Evolutionary conservation across 2,329 filamentous ascomycete genomes (phyloP).

Genomic region (Immersiporthe knoxdaviesiana): DNA sequence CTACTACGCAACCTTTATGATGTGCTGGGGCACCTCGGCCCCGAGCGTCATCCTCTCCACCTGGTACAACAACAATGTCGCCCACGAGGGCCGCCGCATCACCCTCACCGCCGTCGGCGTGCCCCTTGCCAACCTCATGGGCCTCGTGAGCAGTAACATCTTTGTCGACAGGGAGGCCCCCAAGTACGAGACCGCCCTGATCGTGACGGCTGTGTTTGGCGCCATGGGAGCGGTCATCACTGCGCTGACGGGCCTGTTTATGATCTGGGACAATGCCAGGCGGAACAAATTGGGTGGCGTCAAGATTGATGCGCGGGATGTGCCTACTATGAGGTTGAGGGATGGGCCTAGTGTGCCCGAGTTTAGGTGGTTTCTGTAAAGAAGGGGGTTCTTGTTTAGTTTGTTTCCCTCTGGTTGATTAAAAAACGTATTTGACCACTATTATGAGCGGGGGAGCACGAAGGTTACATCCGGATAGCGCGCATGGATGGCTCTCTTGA

Average conservation of each 20-base stretch:
- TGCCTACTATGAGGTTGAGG: slow-evolving; percentile 58
- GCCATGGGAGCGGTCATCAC: slow-evolving; percentile 61
- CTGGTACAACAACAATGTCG: slow-evolving; percentile 81
- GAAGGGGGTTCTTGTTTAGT: slow-evolving; percentile 17
- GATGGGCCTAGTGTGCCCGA: slow-evolving; percentile 57
- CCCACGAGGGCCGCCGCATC: slow-evolving; percentile 73
- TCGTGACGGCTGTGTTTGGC: slow-evolving; percentile 67
- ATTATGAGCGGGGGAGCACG: neutral
- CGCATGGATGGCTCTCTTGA: neutral
- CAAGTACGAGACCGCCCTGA: slow-evolving; percentile 68
- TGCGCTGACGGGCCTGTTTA: slow-evolving; percentile 61
- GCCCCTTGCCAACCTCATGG: slow-evolving; percentile 77
- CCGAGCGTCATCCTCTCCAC: slow-evolving; percentile 70
- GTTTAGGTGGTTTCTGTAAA: slow-evolving; percentile 61
- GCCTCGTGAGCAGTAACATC: slow-evolving; percentile 69
- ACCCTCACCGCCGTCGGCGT: slow-evolving; percentile 73
- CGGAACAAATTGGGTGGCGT: slow-evolving; percentile 61
- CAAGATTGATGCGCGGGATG: slow-evolving; percentile 56
- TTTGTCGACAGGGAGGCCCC: slow-evolving; percentile 65
- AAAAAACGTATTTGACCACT: neutral
- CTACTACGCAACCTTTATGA: slow-evolving; percentile 80
- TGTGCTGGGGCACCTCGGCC: slow-evolving; percentile 78
- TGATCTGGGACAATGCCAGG: slow-evolving; percentile 66
- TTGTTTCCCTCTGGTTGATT: neutral
- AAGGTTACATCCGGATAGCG: neutral